A percentile compares a stretch with the other conserved stretches of the same genome.
These are phyloP conservation scores for Aspergillus hortae DNA, from an alignment of 2,329 filamentous ascomycete species.

Conservation along the genomic window DNA sequence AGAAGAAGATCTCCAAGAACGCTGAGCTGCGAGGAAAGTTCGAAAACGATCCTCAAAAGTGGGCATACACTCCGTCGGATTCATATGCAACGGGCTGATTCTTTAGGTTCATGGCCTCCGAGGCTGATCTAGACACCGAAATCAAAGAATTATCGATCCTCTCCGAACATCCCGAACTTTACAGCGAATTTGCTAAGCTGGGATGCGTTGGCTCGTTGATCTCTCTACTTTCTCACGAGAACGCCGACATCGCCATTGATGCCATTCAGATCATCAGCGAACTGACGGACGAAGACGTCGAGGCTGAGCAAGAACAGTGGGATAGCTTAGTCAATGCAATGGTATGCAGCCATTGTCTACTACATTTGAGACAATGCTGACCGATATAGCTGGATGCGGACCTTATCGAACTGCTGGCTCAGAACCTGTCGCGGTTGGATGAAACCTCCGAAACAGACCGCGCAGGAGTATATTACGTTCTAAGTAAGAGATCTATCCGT, in stretches of 20 bases:
- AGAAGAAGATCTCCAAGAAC: slow-evolving; percentile 88
- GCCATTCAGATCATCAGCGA: slow-evolving; percentile 86
- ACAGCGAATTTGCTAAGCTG: slow-evolving; percentile 72
- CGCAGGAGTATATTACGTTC: slow-evolving; percentile 79
- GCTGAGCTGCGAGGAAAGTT: slow-evolving; percentile 82
- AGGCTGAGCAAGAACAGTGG: slow-evolving; percentile 78
- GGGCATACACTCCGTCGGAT: slow-evolving; percentile 14
- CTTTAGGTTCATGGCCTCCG: slow-evolving; percentile 66
- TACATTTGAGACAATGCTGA: slow-evolving; percentile 13
- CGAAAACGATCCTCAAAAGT: slow-evolving; percentile 74
- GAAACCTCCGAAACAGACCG: slow-evolving; percentile 71
- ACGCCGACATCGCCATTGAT: slow-evolving; percentile 92
- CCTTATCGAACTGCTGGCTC: slow-evolving; percentile 38
- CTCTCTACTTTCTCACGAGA: slow-evolving; percentile 83
- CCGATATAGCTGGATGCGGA: slow-evolving; percentile 37
- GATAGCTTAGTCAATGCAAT: slow-evolving; percentile 65
- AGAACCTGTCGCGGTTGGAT: slow-evolving; percentile 71
- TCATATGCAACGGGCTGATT: slow-evolving; percentile 15
- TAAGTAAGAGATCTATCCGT: slow-evolving; percentile 43
- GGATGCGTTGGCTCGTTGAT: slow-evolving; percentile 73
- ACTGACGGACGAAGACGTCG: slow-evolving; percentile 88
- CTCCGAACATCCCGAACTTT: slow-evolving; percentile 80
- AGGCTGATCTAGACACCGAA: slow-evolving; percentile 84
- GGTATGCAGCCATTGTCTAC: slow-evolving; percentile 27
- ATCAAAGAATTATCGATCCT: slow-evolving; percentile 85